A percentile compares a stretch with the other conserved stretches of the same genome.
These are phyloP conservation scores for Aristolochia californica DNA, from an alignment of 164 flowering plant species.

Conservation along the genomic window DNA sequence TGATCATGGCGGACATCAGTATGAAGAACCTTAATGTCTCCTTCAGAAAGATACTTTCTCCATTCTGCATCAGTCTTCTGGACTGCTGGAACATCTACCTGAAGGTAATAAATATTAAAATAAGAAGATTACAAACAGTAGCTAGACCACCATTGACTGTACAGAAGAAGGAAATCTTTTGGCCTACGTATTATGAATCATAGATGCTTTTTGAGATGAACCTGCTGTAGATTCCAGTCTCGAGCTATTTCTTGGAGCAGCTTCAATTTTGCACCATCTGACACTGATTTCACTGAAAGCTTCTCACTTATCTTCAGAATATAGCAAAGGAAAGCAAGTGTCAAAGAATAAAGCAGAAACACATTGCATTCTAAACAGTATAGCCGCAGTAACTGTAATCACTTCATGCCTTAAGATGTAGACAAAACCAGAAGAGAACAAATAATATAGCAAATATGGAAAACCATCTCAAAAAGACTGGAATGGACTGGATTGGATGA, in stretches of 20 bases:
- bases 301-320: slow-evolving; percentile 24
- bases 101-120: neutral
- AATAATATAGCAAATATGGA: too few species aligned
- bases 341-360: neutral
- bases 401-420: too few species aligned
- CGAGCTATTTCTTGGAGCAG: slow-evolving; percentile 50
- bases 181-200: neutral
- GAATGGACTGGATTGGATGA: too few species aligned
- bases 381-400: too few species aligned
- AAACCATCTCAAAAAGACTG: too few species aligned
- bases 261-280: slow-evolving; percentile 43
- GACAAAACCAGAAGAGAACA: too few species aligned
- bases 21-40: neutral
- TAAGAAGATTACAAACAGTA: neutral
- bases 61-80: neutral
- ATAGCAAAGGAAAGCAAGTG: neutral
- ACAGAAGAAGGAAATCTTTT: neutral
- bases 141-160: too few species aligned
- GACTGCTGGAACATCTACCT: slow-evolving; percentile 5
- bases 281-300: slow-evolving; percentile 24
- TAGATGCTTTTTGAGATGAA: slow-evolving; percentile 30
- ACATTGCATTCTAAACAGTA: too few species aligned
- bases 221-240: slow-evolving; percentile 23
- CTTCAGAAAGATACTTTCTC: neutral
- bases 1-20: neutral